Conservation (phyloP, 768 basidiomycete genomes). For the Cytidiella melzeri region DNA sequence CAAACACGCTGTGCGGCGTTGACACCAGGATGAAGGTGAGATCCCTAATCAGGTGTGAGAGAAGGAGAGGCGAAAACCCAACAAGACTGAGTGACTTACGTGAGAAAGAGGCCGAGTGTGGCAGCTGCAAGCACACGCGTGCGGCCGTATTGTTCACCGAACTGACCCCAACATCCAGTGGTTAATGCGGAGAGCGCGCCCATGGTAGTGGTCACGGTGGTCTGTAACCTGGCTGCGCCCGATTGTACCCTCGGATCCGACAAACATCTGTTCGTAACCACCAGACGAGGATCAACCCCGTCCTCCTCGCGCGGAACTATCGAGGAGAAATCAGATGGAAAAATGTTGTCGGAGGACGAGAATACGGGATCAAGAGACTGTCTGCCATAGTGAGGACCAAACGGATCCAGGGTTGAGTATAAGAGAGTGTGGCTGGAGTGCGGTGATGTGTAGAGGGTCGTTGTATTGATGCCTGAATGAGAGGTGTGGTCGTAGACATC, state of each 20-base stretch:
- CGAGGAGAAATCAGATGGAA: neutral
- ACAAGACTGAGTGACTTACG: slow-evolving; percentile 47
- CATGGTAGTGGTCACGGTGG: slow-evolving; percentile 70
- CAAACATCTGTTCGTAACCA: slow-evolving; percentile 34
- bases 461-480: neutral
- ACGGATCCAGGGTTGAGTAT: slow-evolving; percentile 7
- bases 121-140: slow-evolving; percentile 66
- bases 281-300: slow-evolving; percentile 33
- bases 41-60: slow-evolving; percentile 45
- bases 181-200: slow-evolving; percentile 75
- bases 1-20: slow-evolving; percentile 49
- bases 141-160: slow-evolving; percentile 71
- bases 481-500: slow-evolving; percentile 33
- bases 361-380: slow-evolving; percentile 12
- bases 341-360: neutral
- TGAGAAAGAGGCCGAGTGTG: slow-evolving; percentile 62
- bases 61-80: slow-evolving; percentile 17
- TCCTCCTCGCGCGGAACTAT: slow-evolving; percentile 19
- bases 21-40: slow-evolving; percentile 75
- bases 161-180: slow-evolving; percentile 83
- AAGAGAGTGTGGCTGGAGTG: neutral
- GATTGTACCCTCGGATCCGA: slow-evolving; percentile 56
- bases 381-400: slow-evolving; percentile 9
- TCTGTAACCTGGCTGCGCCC: slow-evolving; percentile 68
- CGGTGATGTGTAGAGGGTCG: neutral